Percentiles rank a stretch among this genome's conserved stretches.
Conservation (phyloP, 192 early-diverging fungal species). For the Funneliformis geosporum region DNA sequence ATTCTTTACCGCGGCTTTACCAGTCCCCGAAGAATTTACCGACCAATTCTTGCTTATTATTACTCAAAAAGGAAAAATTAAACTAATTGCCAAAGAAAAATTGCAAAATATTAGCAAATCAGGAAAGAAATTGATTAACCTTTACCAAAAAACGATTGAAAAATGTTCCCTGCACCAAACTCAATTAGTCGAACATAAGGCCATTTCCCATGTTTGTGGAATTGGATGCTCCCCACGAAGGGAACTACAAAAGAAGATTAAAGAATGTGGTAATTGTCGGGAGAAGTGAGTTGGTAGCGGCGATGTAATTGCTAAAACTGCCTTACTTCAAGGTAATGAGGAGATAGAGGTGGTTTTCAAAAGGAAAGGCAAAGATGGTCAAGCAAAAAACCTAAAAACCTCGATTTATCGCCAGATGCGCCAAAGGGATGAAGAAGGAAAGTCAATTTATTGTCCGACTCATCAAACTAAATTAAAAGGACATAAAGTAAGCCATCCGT, state of each 20-base stretch:
- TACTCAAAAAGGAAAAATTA: constrained; percentile 23
- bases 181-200: constrained; percentile 12
- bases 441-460: constrained; percentile 1
- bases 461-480: constrained; percentile 10
- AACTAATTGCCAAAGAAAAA: neutral
- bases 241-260: constrained; percentile 18
- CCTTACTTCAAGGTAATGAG: constrained; percentile 13
- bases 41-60: constrained; percentile 4
- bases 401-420: constrained; percentile 16
- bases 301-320: constrained; percentile 23
- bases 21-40: neutral
- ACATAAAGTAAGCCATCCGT: neutral
- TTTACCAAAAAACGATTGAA: neutral
- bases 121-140: constrained; percentile 10
- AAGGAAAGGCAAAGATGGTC: constrained; percentile 10
- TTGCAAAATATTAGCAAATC: constrained; percentile 21
- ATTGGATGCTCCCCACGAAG: neutral
- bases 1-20: neutral
- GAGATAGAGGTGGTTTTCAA: constrained; percentile 14
- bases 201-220: neutral
- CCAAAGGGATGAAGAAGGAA: constrained; percentile 19
- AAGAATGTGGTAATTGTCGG: constrained; percentile 15
- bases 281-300: constrained; percentile 21
- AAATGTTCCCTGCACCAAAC: constrained; percentile 16
- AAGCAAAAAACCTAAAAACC: constrained; percentile 15